A percentile compares a stretch with the other conserved stretches of the same genome.
Evolutionary conservation across 805 yeast genomes (phyloP).

Genomic region (Gaillardinia entomophila): DNA sequence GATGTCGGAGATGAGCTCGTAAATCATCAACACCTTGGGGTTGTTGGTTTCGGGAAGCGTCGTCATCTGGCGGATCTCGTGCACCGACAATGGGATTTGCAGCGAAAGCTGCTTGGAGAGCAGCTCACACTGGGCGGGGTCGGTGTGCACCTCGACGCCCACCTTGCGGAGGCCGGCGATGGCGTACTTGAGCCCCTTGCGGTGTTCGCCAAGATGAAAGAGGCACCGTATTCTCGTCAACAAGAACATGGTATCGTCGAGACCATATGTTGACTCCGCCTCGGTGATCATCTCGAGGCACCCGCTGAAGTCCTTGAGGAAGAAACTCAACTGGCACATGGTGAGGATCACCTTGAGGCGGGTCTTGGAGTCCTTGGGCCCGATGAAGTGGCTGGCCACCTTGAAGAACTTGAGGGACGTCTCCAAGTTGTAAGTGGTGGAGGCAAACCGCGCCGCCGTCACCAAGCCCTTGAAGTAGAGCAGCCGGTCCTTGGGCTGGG

Average conservation of each 20-base stretch:
- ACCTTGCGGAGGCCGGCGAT: slow-evolving; percentile 26
- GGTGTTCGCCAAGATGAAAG: slow-evolving; percentile 19
- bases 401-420: slow-evolving; percentile 36
- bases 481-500: slow-evolving; percentile 25
- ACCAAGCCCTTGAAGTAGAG: slow-evolving; percentile 34
- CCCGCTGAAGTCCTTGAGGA: slow-evolving; percentile 23
- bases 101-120: slow-evolving; percentile 14
- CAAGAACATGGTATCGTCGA: slow-evolving; percentile 30
- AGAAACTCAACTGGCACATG: slow-evolving; percentile 24
- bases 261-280: slow-evolving; percentile 21
- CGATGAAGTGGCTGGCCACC: slow-evolving; percentile 24
- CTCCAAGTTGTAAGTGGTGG: slow-evolving; percentile 36
- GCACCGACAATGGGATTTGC: slow-evolving; percentile 32
- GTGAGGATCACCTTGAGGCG: slow-evolving; percentile 21
- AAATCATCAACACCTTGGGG: slow-evolving; percentile 23
- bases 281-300: slow-evolving; percentile 30
- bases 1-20: slow-evolving; percentile 36
- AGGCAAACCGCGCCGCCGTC: slow-evolving; percentile 40
- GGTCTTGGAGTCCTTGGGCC: slow-evolving; percentile 10
- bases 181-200: slow-evolving; percentile 30
- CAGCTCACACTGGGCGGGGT: slow-evolving; percentile 15
- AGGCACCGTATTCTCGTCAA: slow-evolving; percentile 33
- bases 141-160: slow-evolving; percentile 27
- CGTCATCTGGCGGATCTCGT: slow-evolving; percentile 29
- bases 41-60: slow-evolving; percentile 16